Evolutionary conservation across 345 rosid species (phyloP), one percentile per base, ranked within the genome.

Genomic region (Euphorbia peplus): DNA sequence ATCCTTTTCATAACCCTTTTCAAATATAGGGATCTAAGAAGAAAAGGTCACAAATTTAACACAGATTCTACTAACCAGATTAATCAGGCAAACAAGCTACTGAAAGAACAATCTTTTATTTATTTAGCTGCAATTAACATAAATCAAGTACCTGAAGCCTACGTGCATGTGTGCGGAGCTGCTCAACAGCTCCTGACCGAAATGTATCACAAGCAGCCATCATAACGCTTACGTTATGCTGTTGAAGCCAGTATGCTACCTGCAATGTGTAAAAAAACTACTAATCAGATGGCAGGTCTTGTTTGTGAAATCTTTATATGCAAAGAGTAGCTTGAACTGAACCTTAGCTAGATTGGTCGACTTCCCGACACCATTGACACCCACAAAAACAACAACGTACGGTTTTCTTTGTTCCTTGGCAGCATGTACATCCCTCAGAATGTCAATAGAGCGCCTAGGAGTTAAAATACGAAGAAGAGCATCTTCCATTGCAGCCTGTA

Each of bases 121-220:
- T n/a, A 67, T 10, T 4, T 44, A 12, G 11, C 37, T 46, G 22
- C 50, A 4, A n/a, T 5, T 18, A 64, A 44, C 39, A 53, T 32
- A 37, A 70, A 63, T 29, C 51, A 53, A 14, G 47, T 79, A 93
- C 98, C 96, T 95, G 96, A 47, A 95, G 82, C 73, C 99, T 90
- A 48, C 98, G 96, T 69, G 98, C 99, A 83, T 95, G 99, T 59
- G 96, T 92, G 47, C 98, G 75, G 70, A 95, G 77, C 80, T 95
- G 99, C 81, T 95, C 99, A 74, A 95, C 98, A 76, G 98, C 99
- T 73, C 99, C 99, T 47, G 99, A 86, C 29, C 99, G 87, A 80
- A 95, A 95, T 68, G 99, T 95, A 79, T 95, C 99, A 67, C 98
- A 95, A 41, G 99, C 99, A 79, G 99, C 99, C 97, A 95, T 95